A percentile compares a stretch with the other conserved stretches of the same genome.
Conservation (phyloP, 2,329 filamentous ascomycete genomes). For the Ophiostoma tasmaniense region DNA sequence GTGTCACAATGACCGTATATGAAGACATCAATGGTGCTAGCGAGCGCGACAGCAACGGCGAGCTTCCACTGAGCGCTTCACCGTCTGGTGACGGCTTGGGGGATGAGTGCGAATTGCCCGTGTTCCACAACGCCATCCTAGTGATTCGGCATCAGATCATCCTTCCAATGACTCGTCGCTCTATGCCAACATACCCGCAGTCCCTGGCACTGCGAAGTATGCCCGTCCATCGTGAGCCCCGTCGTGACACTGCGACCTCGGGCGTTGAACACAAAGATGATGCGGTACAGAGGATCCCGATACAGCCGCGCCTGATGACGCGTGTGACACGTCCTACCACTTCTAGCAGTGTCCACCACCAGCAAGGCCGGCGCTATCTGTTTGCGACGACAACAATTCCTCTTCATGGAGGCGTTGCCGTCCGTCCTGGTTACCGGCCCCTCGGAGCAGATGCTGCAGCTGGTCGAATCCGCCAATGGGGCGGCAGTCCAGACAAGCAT, state of each 20-base stretch:
- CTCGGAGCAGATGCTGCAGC: constrained; percentile 12
- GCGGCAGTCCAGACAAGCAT: constrained; percentile 16
- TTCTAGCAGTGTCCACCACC: neutral
- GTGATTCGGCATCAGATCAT: constrained; percentile 20
- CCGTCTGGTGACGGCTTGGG: too few relatives aligned
- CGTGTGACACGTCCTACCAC: neutral
- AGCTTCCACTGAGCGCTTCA: neutral
- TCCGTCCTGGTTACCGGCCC: constrained; percentile 19
- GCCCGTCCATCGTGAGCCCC: neutral
- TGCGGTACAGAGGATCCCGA: neutral
- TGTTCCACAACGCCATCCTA: constrained; percentile 12
- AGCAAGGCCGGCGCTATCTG: constrained; percentile 13
- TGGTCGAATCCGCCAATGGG: constrained; percentile 18
- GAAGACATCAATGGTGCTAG: neutral
- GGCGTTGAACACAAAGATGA: neutral
- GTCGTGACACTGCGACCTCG: neutral
- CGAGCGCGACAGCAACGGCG: neutral
- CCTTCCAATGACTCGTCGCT: constrained; percentile 6
- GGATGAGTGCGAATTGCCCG: neutral
- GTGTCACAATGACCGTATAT: constrained; percentile 21
- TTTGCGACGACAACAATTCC: constrained; percentile 20
- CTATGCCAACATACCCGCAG: neutral
- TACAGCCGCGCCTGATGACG: neutral
- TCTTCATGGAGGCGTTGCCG: constrained; percentile 15
- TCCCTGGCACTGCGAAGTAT: neutral